Base-by-base conservation (phyloP, 108 stramenopile genomes). In the Parietichytrium sp. region DNA sequence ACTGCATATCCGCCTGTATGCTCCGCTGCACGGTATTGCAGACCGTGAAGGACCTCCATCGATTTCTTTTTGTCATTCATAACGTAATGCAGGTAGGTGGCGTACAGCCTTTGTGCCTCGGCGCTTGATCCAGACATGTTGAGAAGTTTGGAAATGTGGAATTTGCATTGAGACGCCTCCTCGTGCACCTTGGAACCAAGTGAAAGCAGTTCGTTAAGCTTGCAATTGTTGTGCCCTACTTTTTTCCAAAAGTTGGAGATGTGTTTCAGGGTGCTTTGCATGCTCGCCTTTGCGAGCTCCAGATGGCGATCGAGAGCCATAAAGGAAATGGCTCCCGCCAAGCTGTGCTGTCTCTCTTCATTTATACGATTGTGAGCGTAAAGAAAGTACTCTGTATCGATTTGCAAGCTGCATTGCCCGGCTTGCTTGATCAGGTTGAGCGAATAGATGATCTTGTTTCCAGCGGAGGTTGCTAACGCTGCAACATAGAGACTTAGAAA, bases 241-340 rank as follows among this genome's bases (percentile, higher is more conserved):
- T 72, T 72, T 72, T 72, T 72, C 61, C 61, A 72, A 45, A 72
- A 72, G 42, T 42, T 72, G 23, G 61, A 23, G 1, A 42, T 72
- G 61, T 72, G 25, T 6, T 25, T 16, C 15, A 72, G 61, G 6
- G 61, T 72, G 20, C 38, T 15, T 2, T 45, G 36, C 2, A 72
- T n/a, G 6, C 38, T 45, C 42, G 36, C 45, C n/a, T 42, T 33
- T 6, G 61, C 61, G 23, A 45, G 38, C n/a, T 33, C 61, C 1
- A 72, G 61, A 27, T 72, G 61, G 38, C 45, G 61, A 20, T 72
- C 61, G 42, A 72, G 61, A 33, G 36, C 38, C 10, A 72, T 2
- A 20, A 72, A 72, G 42, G 61, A 72, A 0, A 72, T 42, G 6
- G 61, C 36, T 10, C 61, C 61, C 16, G 61, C 36, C 42, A 42